These are phyloP conservation scores for Myxozyma monticola DNA, from an alignment of 805 yeast species.

Conservation along the genomic window DNA sequence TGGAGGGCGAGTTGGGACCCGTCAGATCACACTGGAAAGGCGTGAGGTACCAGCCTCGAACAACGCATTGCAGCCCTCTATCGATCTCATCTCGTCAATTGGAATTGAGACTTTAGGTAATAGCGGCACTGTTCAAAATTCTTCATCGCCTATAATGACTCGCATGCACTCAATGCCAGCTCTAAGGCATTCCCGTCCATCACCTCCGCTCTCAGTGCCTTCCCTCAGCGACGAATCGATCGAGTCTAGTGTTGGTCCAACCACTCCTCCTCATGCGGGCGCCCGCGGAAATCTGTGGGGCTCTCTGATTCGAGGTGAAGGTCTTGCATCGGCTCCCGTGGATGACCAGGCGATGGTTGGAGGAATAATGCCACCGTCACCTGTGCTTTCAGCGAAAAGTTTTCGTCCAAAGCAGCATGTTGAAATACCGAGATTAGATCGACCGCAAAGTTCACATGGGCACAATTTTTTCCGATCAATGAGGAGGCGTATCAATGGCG, in stretches of 20 bases:
- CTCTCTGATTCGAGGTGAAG: conserved; percentile 27
- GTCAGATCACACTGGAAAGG: conserved; percentile 1
- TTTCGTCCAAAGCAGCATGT: background rate
- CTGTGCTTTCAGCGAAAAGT: background rate
- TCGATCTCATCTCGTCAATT: background rate
- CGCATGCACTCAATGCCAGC: background rate
- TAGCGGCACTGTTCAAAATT: background rate
- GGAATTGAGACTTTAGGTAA: background rate
- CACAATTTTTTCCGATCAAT: background rate
- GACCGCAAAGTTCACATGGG: no score
- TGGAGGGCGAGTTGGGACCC: conserved; percentile 37
- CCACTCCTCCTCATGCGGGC: background rate
- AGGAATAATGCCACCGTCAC: conserved; percentile 22
- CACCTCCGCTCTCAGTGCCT: conserved; percentile 1
- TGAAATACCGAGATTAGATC: background rate
- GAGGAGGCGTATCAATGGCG: background rate
- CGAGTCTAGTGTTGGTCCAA: conserved; percentile 1
- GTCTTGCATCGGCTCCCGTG: conserved; percentile 6
- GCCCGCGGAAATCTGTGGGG: conserved; percentile 17
- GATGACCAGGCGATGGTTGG: conserved; percentile 30
- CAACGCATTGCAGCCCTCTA: no score
- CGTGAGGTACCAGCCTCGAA: background rate
- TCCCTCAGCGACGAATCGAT: conserved; percentile 6
- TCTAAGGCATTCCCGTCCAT: background rate
- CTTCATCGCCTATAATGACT: background rate